Base-by-base conservation (phyloP, 352 stramenopile species). In the Globisporangium spiculum region DNA sequence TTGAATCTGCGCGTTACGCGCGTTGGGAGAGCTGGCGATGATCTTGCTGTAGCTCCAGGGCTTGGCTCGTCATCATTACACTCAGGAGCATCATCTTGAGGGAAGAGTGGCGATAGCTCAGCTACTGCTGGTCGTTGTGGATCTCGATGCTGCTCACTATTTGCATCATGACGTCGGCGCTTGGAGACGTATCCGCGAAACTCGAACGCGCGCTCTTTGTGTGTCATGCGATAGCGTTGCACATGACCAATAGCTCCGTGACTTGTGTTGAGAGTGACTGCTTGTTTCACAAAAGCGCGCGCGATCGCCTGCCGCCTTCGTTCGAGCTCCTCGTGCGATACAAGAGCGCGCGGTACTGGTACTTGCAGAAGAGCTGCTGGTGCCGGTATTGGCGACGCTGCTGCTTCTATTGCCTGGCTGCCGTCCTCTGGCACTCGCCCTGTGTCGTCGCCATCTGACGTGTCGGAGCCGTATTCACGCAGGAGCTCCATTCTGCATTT, bases 131-230 rank as follows among this genome's bases (percentile, higher is more conserved):
- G 5, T 38, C 22, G 41, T 5, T 22, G 18, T 60, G 24, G 16
- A 22, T 2, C 9, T 59, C 16, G 48, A 12, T 53, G 27, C 18
- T 27, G 10, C 12, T 10, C 27, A 30, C 22, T 65, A 48, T 0
- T 52, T 48, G n/a, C n/a, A 60, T 26, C 30, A 57, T 24, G 63
- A 22, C 63, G 68, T 14, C 44, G 62, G 12, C 71, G 67, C 67
- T 84, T 83, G 14, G 66, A 41, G 24, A 60, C n/a, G 30, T 86
- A 84, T 27, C 65, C 66, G 14, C 54, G 69, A 56, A 83, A 85
- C 26, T 38, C 57, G 66, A 83, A 83, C 9, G 60, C 34, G 5
- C 36, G 50, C 36, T 74, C 71, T 9, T 73, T 67, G 20, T 14
- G 48, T 4, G 68, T 74, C 64, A 67, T 70, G 26, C 56, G 58